Base-by-base conservation (phyloP, 192 early-diverging fungal species). In the Gigaspora rosea region DNA sequence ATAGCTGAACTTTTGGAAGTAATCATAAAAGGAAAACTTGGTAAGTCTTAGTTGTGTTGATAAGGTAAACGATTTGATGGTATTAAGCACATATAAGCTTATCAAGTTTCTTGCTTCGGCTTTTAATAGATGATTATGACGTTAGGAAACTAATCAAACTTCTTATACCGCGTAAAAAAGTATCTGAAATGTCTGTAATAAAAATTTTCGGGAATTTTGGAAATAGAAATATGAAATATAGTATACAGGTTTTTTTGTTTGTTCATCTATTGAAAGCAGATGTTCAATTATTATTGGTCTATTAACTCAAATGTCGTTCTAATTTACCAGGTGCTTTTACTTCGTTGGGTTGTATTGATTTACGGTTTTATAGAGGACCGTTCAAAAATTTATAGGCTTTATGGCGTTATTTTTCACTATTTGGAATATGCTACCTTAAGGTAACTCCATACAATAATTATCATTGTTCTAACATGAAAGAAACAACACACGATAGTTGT, bases 341-440 rank as follows among this genome's bases (percentile, higher is more conserved):
- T 88, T 27, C 71, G 63, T 73, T 90, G 88, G 88, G 48, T 84
- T 10, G 82, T 87, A 16, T 32, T 80, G 8, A 71, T 88, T 11
- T 87, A 84, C 67, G 83, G 87, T 52, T 75, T 83, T 11, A 71
- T 90, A 51, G 85, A 86, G 12, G 79, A 81, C 65, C 80, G 76
- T 52, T 78, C 80, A 33, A 76, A 82, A 77, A 65, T 88, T 3
- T 66, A 75, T 3, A 80, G 79, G 12, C 73, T 87, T 10, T 90
- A 90, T 65, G 82, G 83, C 27, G 86, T 88, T 22, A 71, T 83
- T 2, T 87, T 90, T 58, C 85, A 88, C 70, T 88, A 86, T 69
- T 68, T 88, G 2, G 58, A 73, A 8, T 82, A 79, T 65, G 83
- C 83, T 15, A 88, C 76, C 0, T 63, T 84, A 22, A 79, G 87